These are phyloP conservation scores for Cornus controversa DNA, from an alignment of 148 eudicot genomes.

Conservation along the genomic window DNA sequence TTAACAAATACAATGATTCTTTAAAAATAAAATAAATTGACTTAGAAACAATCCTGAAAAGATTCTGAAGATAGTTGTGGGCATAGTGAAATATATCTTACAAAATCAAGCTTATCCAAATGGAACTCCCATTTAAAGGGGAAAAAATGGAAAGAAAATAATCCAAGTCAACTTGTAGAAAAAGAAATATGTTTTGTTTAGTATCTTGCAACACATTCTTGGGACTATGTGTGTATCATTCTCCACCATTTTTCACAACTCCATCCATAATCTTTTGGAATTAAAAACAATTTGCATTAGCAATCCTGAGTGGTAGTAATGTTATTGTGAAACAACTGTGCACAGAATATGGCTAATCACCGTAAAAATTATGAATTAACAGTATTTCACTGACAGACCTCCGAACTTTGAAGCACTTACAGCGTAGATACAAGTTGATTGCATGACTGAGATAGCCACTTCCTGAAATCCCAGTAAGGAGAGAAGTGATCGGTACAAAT, in stretches of 20 bases:
- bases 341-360: neutral
- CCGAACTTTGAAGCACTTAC: constrained; percentile 41
- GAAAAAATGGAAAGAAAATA: too few relatives aligned
- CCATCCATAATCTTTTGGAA: neutral
- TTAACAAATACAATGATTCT: neutral
- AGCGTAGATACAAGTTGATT: constrained; percentile 86
- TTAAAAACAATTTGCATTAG: neutral
- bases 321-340: neutral
- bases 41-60: neutral
- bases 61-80: neutral
- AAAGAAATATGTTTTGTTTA: neutral
- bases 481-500: constrained; percentile 95
- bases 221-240: neutral
- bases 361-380: neutral
- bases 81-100: neutral
- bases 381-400: too few relatives aligned
- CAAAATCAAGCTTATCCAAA: neutral
- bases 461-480: constrained; percentile 85
- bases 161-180: neutral
- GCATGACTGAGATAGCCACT: constrained; percentile 98
- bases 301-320: neutral
- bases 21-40: neutral
- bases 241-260: neutral
- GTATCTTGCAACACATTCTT: neutral
- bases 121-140: neutral